A percentile compares a stretch with the other conserved stretches of the same genome.
Conservation (phyloP, 2,329 filamentous ascomycete species). For the Calonectria henricotiae region DNA sequence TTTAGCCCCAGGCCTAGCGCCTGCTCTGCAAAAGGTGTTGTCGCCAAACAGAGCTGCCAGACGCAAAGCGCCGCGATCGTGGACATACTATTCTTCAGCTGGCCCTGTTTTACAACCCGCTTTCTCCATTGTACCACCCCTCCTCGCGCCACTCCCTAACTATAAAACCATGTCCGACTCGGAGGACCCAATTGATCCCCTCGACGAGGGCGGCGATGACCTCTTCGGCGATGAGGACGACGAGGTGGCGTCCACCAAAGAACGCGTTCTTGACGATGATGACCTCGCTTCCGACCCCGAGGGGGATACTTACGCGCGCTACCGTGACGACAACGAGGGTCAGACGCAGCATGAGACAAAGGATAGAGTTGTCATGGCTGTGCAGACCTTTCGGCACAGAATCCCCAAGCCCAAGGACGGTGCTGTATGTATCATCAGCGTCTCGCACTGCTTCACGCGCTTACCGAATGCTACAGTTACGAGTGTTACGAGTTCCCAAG, state of each 20-base stretch:
- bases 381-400: constrained; percentile 78
- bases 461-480: constrained; percentile 66
- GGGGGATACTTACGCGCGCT: constrained; percentile 60
- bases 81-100: constrained; percentile 28
- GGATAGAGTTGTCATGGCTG: constrained; percentile 74
- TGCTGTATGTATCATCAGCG: constrained; percentile 68
- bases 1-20: constrained; percentile 41
- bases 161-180: constrained; percentile 69
- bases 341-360: constrained; percentile 65
- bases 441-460: background rate
- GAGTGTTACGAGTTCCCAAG: constrained; percentile 79
- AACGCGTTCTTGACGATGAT: constrained; percentile 76
- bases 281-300: constrained; percentile 70
- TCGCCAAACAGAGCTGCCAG: constrained; percentile 17
- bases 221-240: constrained; percentile 77
- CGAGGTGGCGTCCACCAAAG: constrained; percentile 73
- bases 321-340: constrained; percentile 65
- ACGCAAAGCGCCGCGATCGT: constrained; percentile 40
- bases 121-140: constrained; percentile 2
- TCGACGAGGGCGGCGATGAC: constrained; percentile 74
- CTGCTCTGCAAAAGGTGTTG: constrained; percentile 26
- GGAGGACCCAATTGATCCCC: constrained; percentile 68
- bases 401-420: constrained; percentile 81
- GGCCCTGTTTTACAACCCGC: constrained; percentile 13
- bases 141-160: constrained; percentile 8